A percentile compares a stretch with the other conserved stretches of the same genome.
These are phyloP conservation scores for Colletotrichum navitas DNA, from an alignment of 2,329 filamentous ascomycete genomes.

Conservation along the genomic window DNA sequence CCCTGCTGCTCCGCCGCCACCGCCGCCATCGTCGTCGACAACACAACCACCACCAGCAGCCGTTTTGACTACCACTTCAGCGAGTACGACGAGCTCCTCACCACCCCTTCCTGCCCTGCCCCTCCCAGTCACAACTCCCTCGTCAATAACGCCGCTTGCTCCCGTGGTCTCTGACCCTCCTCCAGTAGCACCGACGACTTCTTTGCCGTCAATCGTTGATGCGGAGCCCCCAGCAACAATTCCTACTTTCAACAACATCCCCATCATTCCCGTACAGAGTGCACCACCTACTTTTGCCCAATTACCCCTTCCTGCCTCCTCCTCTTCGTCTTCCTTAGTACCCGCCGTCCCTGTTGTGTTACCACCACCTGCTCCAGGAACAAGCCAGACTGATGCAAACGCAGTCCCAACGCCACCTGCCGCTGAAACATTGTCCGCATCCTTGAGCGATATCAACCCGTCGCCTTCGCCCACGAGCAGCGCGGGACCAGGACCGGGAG, in stretches of 20 bases:
- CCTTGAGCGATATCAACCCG: slow-evolving; percentile 23
- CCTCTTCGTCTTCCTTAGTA: slow-evolving; percentile 12
- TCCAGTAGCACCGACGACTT: slow-evolving; percentile 26
- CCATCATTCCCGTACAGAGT: slow-evolving; percentile 27
- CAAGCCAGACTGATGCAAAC: slow-evolving; percentile 54
- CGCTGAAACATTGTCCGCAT: slow-evolving; percentile 37
- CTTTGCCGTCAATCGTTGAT: slow-evolving; percentile 25
- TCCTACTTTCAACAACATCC: slow-evolving; percentile 38
- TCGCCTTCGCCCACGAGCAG: slow-evolving; percentile 22
- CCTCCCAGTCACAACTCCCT: slow-evolving; percentile 35
- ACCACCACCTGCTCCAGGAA: slow-evolving; percentile 46
- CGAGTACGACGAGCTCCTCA: slow-evolving; percentile 54
- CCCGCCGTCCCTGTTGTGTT: slow-evolving; percentile 28
- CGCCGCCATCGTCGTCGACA: slow-evolving; percentile 4
- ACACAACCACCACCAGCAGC: slow-evolving; percentile 24
- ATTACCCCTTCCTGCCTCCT: slow-evolving; percentile 10
- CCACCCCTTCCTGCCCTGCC: slow-evolving; percentile 42
- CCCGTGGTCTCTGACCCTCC: slow-evolving; percentile 33
- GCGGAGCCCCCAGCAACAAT: slow-evolving; percentile 36
- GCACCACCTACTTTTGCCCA: slow-evolving; percentile 20
- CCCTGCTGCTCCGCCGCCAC: slow-evolving; percentile 16
- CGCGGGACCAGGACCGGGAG: slow-evolving; percentile 2
- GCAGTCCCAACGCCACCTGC: slow-evolving; percentile 43
- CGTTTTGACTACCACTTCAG: slow-evolving; percentile 46
- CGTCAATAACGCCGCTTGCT: slow-evolving; percentile 25